Evolutionary conservation across 192 early-diverging fungal species (phyloP).

Genomic region (Funneliformis mosseae): DNA sequence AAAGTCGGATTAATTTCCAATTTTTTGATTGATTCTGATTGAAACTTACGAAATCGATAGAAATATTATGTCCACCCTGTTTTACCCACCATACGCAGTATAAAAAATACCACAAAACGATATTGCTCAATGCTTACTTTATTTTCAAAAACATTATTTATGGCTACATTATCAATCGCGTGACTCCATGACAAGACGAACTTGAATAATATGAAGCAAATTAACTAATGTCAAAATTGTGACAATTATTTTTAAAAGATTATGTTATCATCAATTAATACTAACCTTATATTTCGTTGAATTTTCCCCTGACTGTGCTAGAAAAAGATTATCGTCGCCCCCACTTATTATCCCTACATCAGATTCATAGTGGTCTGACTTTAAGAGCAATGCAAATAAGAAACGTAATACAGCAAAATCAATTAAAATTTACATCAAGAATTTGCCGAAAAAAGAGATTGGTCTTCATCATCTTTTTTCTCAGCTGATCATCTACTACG

Average conservation of each 20-base stretch:
- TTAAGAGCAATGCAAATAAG: no score
- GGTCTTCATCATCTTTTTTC: no score
- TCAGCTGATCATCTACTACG: no score
- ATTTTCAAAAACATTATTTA: conserved; percentile 27
- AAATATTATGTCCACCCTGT: conserved; percentile 18
- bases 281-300: conserved; percentile 25
- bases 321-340: conserved; percentile 27
- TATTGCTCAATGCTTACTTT: conserved; percentile 20
- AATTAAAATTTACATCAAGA: no score
- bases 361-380: no score
- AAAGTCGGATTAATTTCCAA: conserved; percentile 16
- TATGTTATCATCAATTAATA: conserved; percentile 23
- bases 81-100: conserved; percentile 17
- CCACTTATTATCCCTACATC: no score
- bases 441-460: no score
- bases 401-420: no score
- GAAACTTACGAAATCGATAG: conserved; percentile 25
- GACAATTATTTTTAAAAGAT: conserved; percentile 7
- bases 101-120: conserved; percentile 13
- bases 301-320: conserved; percentile 11
- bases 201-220: conserved; percentile 26
- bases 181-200: conserved; percentile 6
- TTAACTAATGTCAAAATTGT: conserved; percentile 19
- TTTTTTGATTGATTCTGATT: conserved; percentile 18
- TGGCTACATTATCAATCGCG: background rate